Evolutionary conservation across 768 basidiomycete species (phyloP), one percentile per base, ranked within the genome.

Genomic region (Leccinum aurantiacum): DNA sequence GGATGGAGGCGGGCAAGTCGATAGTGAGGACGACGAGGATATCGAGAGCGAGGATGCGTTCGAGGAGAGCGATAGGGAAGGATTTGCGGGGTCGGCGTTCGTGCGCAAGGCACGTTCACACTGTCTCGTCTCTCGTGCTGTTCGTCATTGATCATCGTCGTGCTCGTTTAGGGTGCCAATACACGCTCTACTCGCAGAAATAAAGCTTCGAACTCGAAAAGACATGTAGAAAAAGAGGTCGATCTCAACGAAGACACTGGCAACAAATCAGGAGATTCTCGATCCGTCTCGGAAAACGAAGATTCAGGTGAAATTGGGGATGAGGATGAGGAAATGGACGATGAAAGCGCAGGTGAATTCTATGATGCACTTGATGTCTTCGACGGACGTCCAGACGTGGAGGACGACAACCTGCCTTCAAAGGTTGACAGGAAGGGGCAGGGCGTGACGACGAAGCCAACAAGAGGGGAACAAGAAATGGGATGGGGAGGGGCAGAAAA

Each of bases 41-140:
- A 83, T 94, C 49, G 90, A 92, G 60, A 89, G 87, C 62, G 93
- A 95, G 66, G 87, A 80, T 62, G 93, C 91, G 2, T 91, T 92
- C 60, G 90, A 91, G 61, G 89, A 91, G 69, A 86, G 83, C 57
- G 91, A 92, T 35, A 87, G 87, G 59, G 91, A 94, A n/a, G 77
- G 80, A 3, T 93, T 87, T 74, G 86, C 85, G 10, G 87, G 85
- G 3, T 88, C 88, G 62, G 65, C 61, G 14, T 80, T 82, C 61
- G 64, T 70, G 44, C 66, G 65, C 53, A 64, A 52, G 59, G 66
- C 64, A 22, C 15, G 61, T 51, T 10, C 29, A 44, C 8, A 25
- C 17, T 2, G 5, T 22, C 31, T 60, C 41, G 13, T 35, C 7
- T 31, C 25, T 9, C 38, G 37, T 47, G 33, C 38, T 35, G 13